Evolutionary conservation across 768 basidiomycete species (phyloP), one percentile per base, ranked within the genome.

Genomic region (Tephrocybe rancida): DNA sequence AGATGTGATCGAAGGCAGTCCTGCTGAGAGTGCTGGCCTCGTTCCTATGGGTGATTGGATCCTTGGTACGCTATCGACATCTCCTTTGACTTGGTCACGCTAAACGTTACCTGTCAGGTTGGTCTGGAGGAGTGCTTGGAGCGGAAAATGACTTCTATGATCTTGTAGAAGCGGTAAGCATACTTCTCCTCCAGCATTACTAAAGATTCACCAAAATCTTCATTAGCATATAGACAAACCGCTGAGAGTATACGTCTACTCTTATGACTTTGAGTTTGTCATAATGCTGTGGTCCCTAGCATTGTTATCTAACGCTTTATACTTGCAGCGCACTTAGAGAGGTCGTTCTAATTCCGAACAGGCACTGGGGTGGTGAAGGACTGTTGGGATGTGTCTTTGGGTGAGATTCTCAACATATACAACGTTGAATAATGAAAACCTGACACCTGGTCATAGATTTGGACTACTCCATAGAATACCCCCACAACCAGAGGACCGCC

Each of bases 341-440:
- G 66, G 94, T 96, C 14, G 92, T 98, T 27, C 72, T 98, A 19
- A 92, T 98, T 46, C 96, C 97, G 9, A 98, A 98, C 69, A 81
- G 95, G 44, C 92, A 96, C 60, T 98, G 96, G 95, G 96, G 96
- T 41, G 96, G 96, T 5, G 95, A 95, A 67, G 95, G 96, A 0
- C 77, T 98, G 24, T 76, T 98, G 11, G 96, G 96, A 37, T 98
- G 95, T 62, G 89, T 98, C 25, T 97, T 98, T 42, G 96, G 96
- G 88, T 96, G 67, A 54, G 87, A 1, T 51, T 32, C 35, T 34
- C 27, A 37, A 14, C 26, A 24, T 48, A 39, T 25, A 49, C 37
- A 44, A 48, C 34, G 27, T 37, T 47, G 21, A 56, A 43, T 30
- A 8, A 44, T 54, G 27, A 59, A n/a, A n/a, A 37, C 55, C 19